These are phyloP conservation scores for Debaryomyces hansenii DNA, from an alignment of 805 yeast species.

Conservation along the genomic window DNA sequence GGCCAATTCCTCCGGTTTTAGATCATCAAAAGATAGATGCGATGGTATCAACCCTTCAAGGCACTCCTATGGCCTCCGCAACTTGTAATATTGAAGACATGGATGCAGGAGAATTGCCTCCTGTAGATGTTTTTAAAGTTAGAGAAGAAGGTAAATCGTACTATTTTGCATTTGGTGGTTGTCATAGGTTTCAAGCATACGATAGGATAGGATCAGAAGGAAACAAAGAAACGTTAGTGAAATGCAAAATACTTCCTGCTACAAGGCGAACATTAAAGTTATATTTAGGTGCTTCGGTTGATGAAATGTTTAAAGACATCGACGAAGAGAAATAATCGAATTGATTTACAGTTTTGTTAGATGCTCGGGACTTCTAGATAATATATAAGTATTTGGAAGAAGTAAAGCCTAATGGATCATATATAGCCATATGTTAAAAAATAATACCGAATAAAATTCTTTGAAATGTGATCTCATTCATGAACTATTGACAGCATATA, in stretches of 20 bases:
- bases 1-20: slow-evolving; percentile 86
- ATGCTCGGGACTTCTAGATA: too few relatives aligned
- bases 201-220: slow-evolving; percentile 49
- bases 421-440: too few relatives aligned
- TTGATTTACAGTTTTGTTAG: background rate
- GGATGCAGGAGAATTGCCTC: slow-evolving; percentile 69
- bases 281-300: slow-evolving; percentile 71
- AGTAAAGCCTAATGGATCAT: too few relatives aligned
- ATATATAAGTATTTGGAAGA: too few relatives aligned
- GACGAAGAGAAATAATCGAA: slow-evolving; percentile 2
- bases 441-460: too few relatives aligned
- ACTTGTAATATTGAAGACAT: slow-evolving; percentile 56
- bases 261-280: slow-evolving; percentile 65
- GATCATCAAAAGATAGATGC: slow-evolving; percentile 73
- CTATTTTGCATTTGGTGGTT: slow-evolving; percentile 88
- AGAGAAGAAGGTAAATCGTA: slow-evolving; percentile 58
- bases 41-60: slow-evolving; percentile 71
- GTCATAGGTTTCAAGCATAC: slow-evolving; percentile 88
- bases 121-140: slow-evolving; percentile 74
- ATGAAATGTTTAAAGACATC: slow-evolving; percentile 39
- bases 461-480: too few relatives aligned
- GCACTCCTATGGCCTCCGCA: slow-evolving; percentile 60
- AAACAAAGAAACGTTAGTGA: slow-evolving; percentile 46
- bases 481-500: too few relatives aligned
- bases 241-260: slow-evolving; percentile 72